Percentiles rank a stretch among this genome's conserved stretches.
Conservation (phyloP, 345 rosid species). For the Ceriops decandra region DNA sequence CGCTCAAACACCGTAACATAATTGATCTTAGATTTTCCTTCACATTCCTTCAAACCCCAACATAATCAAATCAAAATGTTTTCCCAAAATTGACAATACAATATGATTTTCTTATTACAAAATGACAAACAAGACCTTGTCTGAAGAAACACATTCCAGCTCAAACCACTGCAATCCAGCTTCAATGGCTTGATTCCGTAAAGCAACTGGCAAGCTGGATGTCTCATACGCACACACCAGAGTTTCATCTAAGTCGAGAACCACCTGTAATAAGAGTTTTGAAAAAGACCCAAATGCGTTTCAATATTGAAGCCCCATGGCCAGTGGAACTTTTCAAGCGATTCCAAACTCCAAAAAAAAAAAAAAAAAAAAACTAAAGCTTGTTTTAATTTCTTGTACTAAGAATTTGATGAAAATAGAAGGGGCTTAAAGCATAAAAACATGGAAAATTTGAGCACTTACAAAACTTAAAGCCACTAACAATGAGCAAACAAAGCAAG, state of each 20-base stretch:
- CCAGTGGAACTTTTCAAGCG: too few species aligned
- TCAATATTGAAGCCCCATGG: too few species aligned
- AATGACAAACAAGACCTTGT: conserved; percentile 54
- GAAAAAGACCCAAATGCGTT: not conserved
- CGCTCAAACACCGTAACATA: conserved; percentile 97
- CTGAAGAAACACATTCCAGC: conserved; percentile 81
- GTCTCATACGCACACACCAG: conserved; percentile 92
- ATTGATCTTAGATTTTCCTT: conserved; percentile 83
- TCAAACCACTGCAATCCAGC: conserved; percentile 89
- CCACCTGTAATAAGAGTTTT: conserved; percentile 53
- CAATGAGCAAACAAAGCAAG: too few species aligned
- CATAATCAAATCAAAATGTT: conserved; percentile 29
- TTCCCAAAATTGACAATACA: conserved; percentile 5
- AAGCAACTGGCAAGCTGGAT: conserved; percentile 60
- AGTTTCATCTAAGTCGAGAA: conserved; percentile 97
- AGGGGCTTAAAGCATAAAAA: too few species aligned
- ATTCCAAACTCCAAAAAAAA: too few species aligned
- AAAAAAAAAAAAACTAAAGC: too few species aligned
- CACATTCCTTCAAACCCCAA: conserved; percentile 59
- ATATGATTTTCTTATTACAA: conserved; percentile 3
- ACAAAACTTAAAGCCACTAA: too few species aligned
- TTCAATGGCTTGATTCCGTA: conserved; percentile 65
- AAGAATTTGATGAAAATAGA: too few species aligned
- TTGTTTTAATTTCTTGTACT: too few species aligned
- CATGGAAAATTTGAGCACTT: too few species aligned